Conservation (phyloP, 495 filamentous ascomycete species). For the Hypoxylon trugodes region DNA sequence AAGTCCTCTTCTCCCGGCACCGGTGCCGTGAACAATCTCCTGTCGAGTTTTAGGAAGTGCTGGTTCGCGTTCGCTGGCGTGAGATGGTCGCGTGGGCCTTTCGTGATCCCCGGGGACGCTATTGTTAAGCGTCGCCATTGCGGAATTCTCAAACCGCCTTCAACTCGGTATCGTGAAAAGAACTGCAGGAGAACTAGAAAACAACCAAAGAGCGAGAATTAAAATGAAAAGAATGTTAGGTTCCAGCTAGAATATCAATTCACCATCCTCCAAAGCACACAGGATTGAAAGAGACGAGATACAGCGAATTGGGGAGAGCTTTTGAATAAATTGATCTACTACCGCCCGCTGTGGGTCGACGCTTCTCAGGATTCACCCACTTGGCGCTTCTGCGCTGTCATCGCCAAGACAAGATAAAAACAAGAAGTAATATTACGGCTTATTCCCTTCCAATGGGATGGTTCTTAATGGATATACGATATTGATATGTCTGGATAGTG, state of each 20-base stretch:
- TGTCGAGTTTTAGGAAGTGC: constrained; percentile 37
- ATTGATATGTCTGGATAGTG: neutral
- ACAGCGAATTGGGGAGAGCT: neutral
- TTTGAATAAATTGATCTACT: constrained; percentile 2
- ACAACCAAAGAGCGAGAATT: neutral
- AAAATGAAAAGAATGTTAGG: constrained; percentile 5
- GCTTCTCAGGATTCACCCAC: constrained; percentile 4
- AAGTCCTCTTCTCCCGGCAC: constrained; percentile 7
- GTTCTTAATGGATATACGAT: neutral
- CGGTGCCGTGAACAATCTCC: constrained; percentile 13
- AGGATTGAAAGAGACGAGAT: constrained; percentile 1
- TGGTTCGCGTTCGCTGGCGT: constrained; percentile 17
- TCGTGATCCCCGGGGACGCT: constrained; percentile 27
- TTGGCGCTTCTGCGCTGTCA: constrained; percentile 26
- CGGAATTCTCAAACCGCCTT: neutral
- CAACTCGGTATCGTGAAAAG: neutral
- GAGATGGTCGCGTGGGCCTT: constrained; percentile 25
- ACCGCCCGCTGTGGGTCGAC: neutral
- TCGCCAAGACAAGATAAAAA: constrained; percentile 22
- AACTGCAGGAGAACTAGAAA: neutral
- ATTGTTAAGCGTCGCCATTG: constrained; percentile 17
- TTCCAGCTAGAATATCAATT: constrained; percentile 3
- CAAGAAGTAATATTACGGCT: constrained; percentile 7
- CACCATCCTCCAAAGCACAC: constrained; percentile 14
- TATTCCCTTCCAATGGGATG: constrained; percentile 16